Percentiles rank a stretch among this genome's conserved stretches.
These are phyloP conservation scores for Aspergillus ostianus DNA, from an alignment of 495 filamentous ascomycete species.

Conservation along the genomic window DNA sequence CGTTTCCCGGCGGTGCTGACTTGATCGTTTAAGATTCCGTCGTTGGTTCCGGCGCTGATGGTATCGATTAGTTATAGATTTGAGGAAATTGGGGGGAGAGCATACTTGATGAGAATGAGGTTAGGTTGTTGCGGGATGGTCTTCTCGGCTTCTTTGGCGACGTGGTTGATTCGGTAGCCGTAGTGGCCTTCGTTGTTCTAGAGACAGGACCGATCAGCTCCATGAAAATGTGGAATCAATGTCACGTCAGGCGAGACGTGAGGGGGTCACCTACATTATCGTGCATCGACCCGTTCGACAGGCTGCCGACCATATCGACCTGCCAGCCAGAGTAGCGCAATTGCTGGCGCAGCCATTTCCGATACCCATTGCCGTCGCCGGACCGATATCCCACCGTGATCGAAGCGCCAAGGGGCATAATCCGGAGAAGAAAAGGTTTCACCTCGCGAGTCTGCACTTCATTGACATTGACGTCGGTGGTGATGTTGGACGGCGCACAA, in stretches of 20 bases:
- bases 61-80: slow-evolving; percentile 4
- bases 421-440: slow-evolving; percentile 35
- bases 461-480: background rate
- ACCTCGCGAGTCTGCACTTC: background rate
- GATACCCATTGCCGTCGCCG: slow-evolving; percentile 53
- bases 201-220: background rate
- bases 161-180: slow-evolving; percentile 45
- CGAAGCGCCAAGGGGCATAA: slow-evolving; percentile 57
- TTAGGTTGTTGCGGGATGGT: slow-evolving; percentile 42
- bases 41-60: slow-evolving; percentile 47
- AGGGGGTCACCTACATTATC: slow-evolving; percentile 51
- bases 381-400: slow-evolving; percentile 55
- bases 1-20: slow-evolving; percentile 27
- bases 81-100: background rate
- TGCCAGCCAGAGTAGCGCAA: slow-evolving; percentile 36
- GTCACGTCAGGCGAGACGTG: no score
- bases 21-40: slow-evolving; percentile 37
- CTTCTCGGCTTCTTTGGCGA: slow-evolving; percentile 32
- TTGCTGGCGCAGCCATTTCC: slow-evolving; percentile 40
- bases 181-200: slow-evolving; percentile 50
- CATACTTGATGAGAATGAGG: slow-evolving; percentile 45
- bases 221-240: no score
- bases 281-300: slow-evolving; percentile 44
- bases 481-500: background rate
- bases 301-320: slow-evolving; percentile 53